These are phyloP conservation scores for Metarhizium rileyi DNA, from an alignment of 2,329 filamentous ascomycete species.

Conservation along the genomic window DNA sequence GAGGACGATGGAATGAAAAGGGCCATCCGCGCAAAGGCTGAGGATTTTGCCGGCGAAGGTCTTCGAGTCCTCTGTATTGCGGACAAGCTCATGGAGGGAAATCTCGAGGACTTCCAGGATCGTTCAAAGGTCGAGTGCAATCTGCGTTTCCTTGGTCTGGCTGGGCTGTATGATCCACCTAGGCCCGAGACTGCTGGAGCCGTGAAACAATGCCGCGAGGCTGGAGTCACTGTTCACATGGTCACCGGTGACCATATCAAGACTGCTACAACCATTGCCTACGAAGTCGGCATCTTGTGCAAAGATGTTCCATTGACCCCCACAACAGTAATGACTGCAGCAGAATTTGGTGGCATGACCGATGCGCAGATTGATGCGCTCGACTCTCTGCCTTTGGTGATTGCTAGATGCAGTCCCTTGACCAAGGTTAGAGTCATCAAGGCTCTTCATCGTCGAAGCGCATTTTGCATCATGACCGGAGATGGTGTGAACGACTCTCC, in stretches of 20 bases:
- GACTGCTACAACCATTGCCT: conserved; percentile 56
- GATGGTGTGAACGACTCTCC: conserved; percentile 69
- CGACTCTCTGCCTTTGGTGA: conserved; percentile 52
- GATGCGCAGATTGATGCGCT: conserved; percentile 54
- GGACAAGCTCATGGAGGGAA: conserved; percentile 31
- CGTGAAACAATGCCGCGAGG: conserved; percentile 47
- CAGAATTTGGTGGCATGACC: conserved; percentile 51
- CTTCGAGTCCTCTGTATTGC: conserved; percentile 62
- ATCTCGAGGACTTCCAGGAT: conserved; percentile 28
- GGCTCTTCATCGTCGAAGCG: conserved; percentile 57
- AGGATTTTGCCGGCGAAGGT: conserved; percentile 50
- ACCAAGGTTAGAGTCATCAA: conserved; percentile 71
- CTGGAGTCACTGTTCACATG: conserved; percentile 60
- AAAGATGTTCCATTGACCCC: conserved; percentile 23
- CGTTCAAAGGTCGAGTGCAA: conserved; percentile 45
- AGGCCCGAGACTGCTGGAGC: conserved; percentile 55
- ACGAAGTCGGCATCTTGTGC: conserved; percentile 52
- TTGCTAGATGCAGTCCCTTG: conserved; percentile 59
- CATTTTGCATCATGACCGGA: conserved; percentile 66
- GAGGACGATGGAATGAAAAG: conserved; percentile 36
- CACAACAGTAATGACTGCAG: conserved; percentile 49
- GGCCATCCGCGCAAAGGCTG: conserved; percentile 38
- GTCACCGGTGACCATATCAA: conserved; percentile 60
- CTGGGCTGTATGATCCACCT: conserved; percentile 64
- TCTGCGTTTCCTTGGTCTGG: conserved; percentile 57